Evolutionary conservation across 352 stramenopile genomes (phyloP).

Genomic region (Pythium plurisporium): DNA sequence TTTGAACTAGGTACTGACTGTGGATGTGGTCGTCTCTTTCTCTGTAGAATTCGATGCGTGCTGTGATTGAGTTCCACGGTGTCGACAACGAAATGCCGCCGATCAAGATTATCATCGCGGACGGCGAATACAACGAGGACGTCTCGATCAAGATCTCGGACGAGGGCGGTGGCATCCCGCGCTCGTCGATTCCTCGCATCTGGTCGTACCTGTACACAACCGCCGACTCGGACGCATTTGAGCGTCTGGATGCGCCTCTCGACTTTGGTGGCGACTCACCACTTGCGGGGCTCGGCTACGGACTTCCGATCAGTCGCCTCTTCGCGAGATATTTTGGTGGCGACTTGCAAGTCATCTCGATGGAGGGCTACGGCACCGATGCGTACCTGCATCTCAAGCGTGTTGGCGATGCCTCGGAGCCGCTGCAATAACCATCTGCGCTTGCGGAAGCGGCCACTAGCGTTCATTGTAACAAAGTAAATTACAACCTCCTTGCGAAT

Average conservation of each 20-base stretch:
- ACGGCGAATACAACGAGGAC: slow-evolving; percentile 99
- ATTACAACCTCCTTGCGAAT: no score
- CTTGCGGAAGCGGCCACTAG: neutral
- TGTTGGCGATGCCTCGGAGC: slow-evolving; percentile 88
- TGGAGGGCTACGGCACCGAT: slow-evolving; percentile 99
- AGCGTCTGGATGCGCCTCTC: slow-evolving; percentile 82
- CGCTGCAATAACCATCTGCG: slow-evolving; percentile 46
- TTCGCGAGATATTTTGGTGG: slow-evolving; percentile 99
- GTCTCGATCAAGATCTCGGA: slow-evolving; percentile 99
- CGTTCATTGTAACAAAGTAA: slow-evolving; percentile 19
- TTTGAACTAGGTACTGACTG: neutral
- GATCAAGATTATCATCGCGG: slow-evolving; percentile 99
- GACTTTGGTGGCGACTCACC: slow-evolving; percentile 87
- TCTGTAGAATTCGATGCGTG: slow-evolving; percentile 95
- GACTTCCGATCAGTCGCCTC: slow-evolving; percentile 93
- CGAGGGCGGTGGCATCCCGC: slow-evolving; percentile 98
- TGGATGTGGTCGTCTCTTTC: no score
- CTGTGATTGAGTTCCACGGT: slow-evolving; percentile 97
- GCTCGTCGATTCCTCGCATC: slow-evolving; percentile 97
- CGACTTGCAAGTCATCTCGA: slow-evolving; percentile 99
- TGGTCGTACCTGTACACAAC: slow-evolving; percentile 99
- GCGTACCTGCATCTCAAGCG: slow-evolving; percentile 93
- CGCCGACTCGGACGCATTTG: slow-evolving; percentile 92
- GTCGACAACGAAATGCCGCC: slow-evolving; percentile 97
- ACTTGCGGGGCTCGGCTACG: slow-evolving; percentile 95